phyloP scores from a whole-genome alignment of 805 yeast genomes.

The Cyberlindnera saturnus region DNA sequence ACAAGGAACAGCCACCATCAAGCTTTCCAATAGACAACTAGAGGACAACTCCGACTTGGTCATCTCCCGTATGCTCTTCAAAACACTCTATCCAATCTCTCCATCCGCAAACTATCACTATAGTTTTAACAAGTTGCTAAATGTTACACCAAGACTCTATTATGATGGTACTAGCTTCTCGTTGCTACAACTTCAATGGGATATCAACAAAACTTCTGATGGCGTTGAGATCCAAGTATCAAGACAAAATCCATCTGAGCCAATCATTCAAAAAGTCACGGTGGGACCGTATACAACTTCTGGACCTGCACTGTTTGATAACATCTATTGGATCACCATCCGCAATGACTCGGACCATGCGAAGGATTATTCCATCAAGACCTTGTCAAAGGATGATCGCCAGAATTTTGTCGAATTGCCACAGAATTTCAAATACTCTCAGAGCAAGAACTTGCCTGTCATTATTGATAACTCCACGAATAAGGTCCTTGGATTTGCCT shows the following conservation, averaged over 20 bases:
- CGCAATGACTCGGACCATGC: slow-evolving; percentile 3
- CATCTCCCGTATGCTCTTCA: slow-evolving; percentile 23
- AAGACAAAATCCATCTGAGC: slow-evolving; percentile 16
- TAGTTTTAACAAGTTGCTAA: slow-evolving; percentile 16
- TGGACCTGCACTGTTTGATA: slow-evolving; percentile 34
- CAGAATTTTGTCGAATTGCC: slow-evolving; percentile 4
- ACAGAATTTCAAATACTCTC: slow-evolving; percentile 11
- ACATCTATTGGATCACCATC: slow-evolving; percentile 32
- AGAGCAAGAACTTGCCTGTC: slow-evolving; percentile 15
- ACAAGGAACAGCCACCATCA: slow-evolving; percentile 3
- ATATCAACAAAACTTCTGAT: neutral
- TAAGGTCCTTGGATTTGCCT: slow-evolving; percentile 13
- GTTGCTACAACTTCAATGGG: slow-evolving; percentile 21
- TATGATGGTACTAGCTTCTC: slow-evolving; percentile 13
- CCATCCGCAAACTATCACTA: slow-evolving; percentile 21
- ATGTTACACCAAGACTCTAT: slow-evolving; percentile 6
- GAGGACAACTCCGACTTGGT: slow-evolving; percentile 14
- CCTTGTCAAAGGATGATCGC: slow-evolving; percentile 10
- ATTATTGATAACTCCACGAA: slow-evolving; percentile 9
- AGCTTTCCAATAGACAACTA: slow-evolving; percentile 16
- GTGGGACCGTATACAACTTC: slow-evolving; percentile 19
- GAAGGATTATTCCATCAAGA: slow-evolving; percentile 12
- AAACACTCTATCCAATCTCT: slow-evolving; percentile 23
- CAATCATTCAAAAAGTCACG: slow-evolving; percentile 3
- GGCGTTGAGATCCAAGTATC: slow-evolving; percentile 4